Conservation (phyloP, 495 filamentous ascomycete species). For the Aspergillus cristatus region DNA sequence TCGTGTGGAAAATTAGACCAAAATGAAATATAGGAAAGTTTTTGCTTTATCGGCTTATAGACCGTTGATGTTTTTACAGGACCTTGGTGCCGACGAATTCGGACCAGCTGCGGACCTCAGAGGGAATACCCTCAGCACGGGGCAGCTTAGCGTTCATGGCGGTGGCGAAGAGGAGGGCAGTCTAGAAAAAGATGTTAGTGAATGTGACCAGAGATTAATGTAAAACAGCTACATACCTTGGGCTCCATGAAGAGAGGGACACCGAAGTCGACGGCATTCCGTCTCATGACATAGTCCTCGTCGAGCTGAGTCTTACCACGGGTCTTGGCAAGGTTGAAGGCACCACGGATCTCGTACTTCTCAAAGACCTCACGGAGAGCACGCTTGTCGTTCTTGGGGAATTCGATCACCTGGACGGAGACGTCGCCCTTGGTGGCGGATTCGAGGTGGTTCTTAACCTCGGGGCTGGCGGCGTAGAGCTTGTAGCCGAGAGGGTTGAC, state of each 20-base stretch:
- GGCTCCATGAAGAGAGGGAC: slow-evolving; percentile 98
- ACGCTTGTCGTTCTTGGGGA: slow-evolving; percentile 93
- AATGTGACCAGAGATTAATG: too few species aligned
- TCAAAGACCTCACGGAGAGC: slow-evolving; percentile 90
- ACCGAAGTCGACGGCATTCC: slow-evolving; percentile 96
- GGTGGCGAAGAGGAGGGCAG: slow-evolving; percentile 86
- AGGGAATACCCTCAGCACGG: slow-evolving; percentile 67
- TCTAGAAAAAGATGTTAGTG: too few species aligned
- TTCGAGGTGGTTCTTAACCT: slow-evolving; percentile 79
- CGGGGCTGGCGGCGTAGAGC: slow-evolving; percentile 72
- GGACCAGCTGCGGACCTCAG: slow-evolving; percentile 88
- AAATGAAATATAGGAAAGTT: slow-evolving; percentile 12
- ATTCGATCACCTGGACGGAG: slow-evolving; percentile 85
- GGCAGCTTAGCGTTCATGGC: slow-evolving; percentile 96
- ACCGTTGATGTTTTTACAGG: slow-evolving; percentile 47
- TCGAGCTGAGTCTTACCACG: slow-evolving; percentile 78
- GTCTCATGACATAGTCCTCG: slow-evolving; percentile 96
- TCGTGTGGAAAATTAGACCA: background rate
- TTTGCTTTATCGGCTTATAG: slow-evolving; percentile 17
- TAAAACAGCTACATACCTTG: slow-evolving; percentile 55
- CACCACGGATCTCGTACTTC: slow-evolving; percentile 91
- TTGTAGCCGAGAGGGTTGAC: slow-evolving; percentile 86
- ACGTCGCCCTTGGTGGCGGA: slow-evolving; percentile 52
- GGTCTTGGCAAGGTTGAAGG: slow-evolving; percentile 86
- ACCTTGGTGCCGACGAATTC: slow-evolving; percentile 89